phyloP scores from a whole-genome alignment of 2,329 filamentous ascomycete genomes.

The Lachnellula arida region DNA sequence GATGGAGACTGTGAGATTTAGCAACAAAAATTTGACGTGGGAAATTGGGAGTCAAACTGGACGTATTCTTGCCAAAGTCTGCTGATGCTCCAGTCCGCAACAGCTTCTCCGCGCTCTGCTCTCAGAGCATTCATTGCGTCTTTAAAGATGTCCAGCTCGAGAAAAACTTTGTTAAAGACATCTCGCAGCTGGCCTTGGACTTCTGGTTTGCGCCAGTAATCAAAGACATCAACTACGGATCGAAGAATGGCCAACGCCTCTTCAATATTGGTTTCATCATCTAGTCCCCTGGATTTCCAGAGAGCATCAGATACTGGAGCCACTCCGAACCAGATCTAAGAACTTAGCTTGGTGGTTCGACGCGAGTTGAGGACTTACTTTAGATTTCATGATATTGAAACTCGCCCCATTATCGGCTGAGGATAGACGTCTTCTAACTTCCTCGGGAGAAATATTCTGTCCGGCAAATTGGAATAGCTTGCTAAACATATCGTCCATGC shows the following conservation, averaged over 20 bases:
- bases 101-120: constrained; percentile 8
- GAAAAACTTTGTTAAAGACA: constrained; percentile 18
- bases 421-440: background rate
- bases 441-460: background rate
- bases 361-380: constrained; percentile 2
- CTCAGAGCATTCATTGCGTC: constrained; percentile 16
- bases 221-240: constrained; percentile 20
- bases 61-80: constrained; percentile 21
- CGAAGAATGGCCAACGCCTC: constrained; percentile 22
- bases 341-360: background rate
- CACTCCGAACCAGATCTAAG: constrained; percentile 23
- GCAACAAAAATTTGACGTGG: background rate
- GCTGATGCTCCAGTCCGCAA: constrained; percentile 14
- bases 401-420: constrained; percentile 8
- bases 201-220: constrained; percentile 15
- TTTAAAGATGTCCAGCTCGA: constrained; percentile 22
- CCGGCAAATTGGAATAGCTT: background rate
- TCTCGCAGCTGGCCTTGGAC: constrained; percentile 19
- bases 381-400: constrained; percentile 17
- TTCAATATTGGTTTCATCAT: constrained; percentile 21
- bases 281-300: constrained; percentile 20
- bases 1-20: constrained; percentile 8
- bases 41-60: constrained; percentile 6
- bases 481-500: constrained; percentile 10
- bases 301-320: constrained; percentile 17